Evolutionary conservation across 2,329 filamentous ascomycete genomes (phyloP), one percentile per base, ranked within the genome.

Genomic region (Zasmidium cellare): DNA sequence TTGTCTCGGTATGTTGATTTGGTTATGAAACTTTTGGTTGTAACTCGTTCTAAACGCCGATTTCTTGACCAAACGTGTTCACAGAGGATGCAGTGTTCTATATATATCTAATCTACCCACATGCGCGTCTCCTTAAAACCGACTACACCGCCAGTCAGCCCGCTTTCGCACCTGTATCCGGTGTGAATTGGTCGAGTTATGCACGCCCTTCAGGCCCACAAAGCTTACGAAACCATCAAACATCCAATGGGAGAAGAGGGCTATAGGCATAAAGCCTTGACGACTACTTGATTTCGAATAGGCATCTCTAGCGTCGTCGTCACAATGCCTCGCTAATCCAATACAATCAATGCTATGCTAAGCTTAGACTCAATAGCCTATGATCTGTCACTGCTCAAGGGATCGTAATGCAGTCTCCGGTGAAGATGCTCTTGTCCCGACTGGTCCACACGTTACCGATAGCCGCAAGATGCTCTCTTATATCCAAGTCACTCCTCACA

Each of bases 401-500:
- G 3, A 41, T 41, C 35, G 16, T 41, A 41, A 41, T 18, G 35
- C 35, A 9, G 35, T 41, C 16, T 14, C 35, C 35, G 16, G 6
- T 14, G 16, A 16, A 9, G 3, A 9, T 41, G 35, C 35, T n/a
- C 12, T 18, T 18, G 35, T 47, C 58, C 47, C 56, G 65, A 6
- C 61, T 58, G 9, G 67, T 68, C 65, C 66, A 67, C n/a, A 68
- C 58, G 11, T 57, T 55, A 2, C 46, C 46, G 9, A 69, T 61
- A 6, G 63, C 62, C 7, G 54, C 24, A 11, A 25, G 45, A 48
- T 69, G 67, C 41, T 54, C n/a, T 61, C 20, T 59, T 70, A 58
- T 7, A 5, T 41, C 12, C 7, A 70, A 1, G 44, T 62, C 65
- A 6, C 65, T 59, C 16, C 65, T 54, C 2, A 68, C 57, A 23